Conservation (phyloP, 768 basidiomycete species). For the Rhodocollybia butyracea region DNA sequence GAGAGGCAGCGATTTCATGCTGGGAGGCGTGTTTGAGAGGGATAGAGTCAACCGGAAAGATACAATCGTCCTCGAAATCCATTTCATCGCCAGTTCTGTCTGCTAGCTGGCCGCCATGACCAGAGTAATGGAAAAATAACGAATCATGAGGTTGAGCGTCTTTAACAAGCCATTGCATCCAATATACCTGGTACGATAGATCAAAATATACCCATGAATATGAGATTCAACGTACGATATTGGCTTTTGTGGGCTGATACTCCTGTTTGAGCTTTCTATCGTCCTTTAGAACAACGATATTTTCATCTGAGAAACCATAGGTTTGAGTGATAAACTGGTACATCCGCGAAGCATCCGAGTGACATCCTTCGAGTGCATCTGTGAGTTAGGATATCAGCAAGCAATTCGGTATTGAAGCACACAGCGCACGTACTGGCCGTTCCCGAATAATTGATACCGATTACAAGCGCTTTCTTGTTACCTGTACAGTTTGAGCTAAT, state of each 20-base stretch:
- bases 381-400: not conserved
- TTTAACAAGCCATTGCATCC: conserved; percentile 63
- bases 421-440: not conserved
- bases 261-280: not conserved
- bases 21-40: not conserved
- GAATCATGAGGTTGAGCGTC: conserved; percentile 58
- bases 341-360: conserved; percentile 7
- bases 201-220: not conserved
- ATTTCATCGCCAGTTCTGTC: conserved; percentile 58
- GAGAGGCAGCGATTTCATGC: not conserved
- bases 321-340: conserved; percentile 3
- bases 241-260: conserved; percentile 6
- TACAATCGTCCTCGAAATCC: conserved; percentile 56
- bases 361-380: conserved; percentile 8
- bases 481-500: conserved; percentile 7
- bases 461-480: conserved; percentile 3
- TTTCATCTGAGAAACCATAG: conserved; percentile 1
- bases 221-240: not conserved
- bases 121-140: conserved; percentile 67
- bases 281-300: conserved; percentile 6
- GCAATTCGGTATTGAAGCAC: not conserved
- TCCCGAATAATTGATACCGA: conserved; percentile 5
- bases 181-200: not conserved
- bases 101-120: conserved; percentile 65
- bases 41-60: conserved; percentile 4